A percentile compares a stretch with the other conserved stretches of the same genome.
These are phyloP conservation scores for Umbelopsis ramanniana DNA, from an alignment of 192 early-diverging fungal genomes.

Conservation along the genomic window DNA sequence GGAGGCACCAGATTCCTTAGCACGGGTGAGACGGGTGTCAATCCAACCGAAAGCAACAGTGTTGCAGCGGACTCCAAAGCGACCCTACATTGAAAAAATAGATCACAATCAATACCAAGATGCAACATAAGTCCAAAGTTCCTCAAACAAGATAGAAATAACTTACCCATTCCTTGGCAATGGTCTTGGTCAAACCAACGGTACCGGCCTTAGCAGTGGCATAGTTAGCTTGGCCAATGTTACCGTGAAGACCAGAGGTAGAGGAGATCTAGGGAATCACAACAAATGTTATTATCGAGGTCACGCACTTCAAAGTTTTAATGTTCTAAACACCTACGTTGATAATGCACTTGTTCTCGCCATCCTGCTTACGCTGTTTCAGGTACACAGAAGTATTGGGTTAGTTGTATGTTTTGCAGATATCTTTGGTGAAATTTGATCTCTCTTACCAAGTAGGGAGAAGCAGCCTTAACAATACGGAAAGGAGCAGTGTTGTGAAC, in stretches of 20 bases:
- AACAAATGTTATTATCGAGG: not conserved
- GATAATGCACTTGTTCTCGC: slow-evolving; percentile 59
- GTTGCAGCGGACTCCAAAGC: slow-evolving; percentile 66
- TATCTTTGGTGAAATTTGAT: too few species aligned
- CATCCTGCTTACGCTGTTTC: slow-evolving; percentile 54
- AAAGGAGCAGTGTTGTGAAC: slow-evolving; percentile 70
- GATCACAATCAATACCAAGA: not conserved
- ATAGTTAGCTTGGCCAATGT: slow-evolving; percentile 95
- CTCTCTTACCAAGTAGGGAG: slow-evolving; percentile 46
- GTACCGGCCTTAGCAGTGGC: slow-evolving; percentile 91
- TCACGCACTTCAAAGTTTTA: not conserved
- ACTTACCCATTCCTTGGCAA: slow-evolving; percentile 73
- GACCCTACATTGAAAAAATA: slow-evolving; percentile 34
- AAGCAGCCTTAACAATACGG: slow-evolving; percentile 63
- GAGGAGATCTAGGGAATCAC: slow-evolving; percentile 47
- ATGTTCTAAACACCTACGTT: slow-evolving; percentile 34
- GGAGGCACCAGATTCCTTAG: slow-evolving; percentile 64
- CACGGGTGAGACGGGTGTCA: slow-evolving; percentile 68
- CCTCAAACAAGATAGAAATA: not conserved
- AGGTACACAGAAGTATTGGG: not conserved
- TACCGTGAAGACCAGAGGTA: slow-evolving; percentile 86
- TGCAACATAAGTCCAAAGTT: too few species aligned
- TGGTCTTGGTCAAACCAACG: slow-evolving; percentile 89
- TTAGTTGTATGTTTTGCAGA: not conserved
- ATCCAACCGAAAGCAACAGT: slow-evolving; percentile 67